A percentile compares a stretch with the other conserved stretches of the same genome.
These are phyloP conservation scores for Evansstolkia leycettana DNA, from an alignment of 495 filamentous ascomycete genomes.

Conservation along the genomic window DNA sequence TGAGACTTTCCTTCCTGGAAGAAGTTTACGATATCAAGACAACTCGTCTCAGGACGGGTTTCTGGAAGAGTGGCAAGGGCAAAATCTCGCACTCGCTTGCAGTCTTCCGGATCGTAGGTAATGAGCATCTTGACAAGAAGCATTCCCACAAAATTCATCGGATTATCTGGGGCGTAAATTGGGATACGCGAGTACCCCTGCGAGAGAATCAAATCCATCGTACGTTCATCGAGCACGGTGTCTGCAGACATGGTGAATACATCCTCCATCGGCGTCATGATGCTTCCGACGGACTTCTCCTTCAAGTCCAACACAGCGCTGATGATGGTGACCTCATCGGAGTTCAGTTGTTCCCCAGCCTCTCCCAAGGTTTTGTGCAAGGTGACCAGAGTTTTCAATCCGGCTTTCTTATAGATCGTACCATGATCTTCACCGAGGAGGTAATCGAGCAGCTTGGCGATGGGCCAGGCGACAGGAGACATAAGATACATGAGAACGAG, in stretches of 20 bases:
- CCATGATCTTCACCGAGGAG: conserved; percentile 87
- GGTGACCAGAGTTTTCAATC: conserved; percentile 81
- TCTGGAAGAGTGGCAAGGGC: conserved; percentile 88
- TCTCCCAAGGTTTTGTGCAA: conserved; percentile 84
- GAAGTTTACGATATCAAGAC: conserved; percentile 96
- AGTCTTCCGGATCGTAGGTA: conserved; percentile 94
- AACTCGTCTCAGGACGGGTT: conserved; percentile 88
- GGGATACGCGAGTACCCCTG: conserved; percentile 94
- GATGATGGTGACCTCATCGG: conserved; percentile 98
- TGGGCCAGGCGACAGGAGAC: conserved; percentile 76
- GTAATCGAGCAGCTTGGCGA: conserved; percentile 78
- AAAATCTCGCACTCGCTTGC: conserved; percentile 73
- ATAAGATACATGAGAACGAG: conserved; percentile 83
- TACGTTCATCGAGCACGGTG: conserved; percentile 77
- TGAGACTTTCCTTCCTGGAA: conserved; percentile 99
- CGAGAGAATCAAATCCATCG: conserved; percentile 84
- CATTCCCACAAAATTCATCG: conserved; percentile 89
- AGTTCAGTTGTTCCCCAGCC: conserved; percentile 78
- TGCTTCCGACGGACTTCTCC: conserved; percentile 83
- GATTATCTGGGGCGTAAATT: conserved; percentile 76
- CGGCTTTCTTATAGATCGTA: conserved; percentile 91
- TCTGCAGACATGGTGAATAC: conserved; percentile 93
- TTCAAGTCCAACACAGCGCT: conserved; percentile 92
- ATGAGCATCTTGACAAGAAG: conserved; percentile 95
- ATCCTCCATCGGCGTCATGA: conserved; percentile 98